Conservation (phyloP, 441 rosid genomes). For the Gossypium gossypioides region DNA sequence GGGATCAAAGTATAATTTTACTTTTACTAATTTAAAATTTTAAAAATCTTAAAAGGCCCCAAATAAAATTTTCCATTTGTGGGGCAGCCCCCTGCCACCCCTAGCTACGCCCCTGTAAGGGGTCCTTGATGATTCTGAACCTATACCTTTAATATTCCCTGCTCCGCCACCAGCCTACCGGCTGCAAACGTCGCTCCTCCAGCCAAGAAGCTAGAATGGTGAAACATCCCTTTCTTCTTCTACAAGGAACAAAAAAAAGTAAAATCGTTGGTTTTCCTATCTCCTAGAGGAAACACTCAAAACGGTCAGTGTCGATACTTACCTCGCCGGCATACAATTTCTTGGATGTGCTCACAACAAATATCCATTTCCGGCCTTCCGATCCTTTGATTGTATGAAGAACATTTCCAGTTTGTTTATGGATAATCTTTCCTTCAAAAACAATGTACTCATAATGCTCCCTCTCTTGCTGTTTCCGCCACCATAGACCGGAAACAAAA, state of each 20-base stretch:
- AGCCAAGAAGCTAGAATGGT: conserved; percentile 89
- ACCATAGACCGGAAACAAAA: no score
- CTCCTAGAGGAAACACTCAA: no score
- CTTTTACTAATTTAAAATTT: no score
- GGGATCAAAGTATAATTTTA: no score
- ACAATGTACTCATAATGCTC: conserved; percentile 59
- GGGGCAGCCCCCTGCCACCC: no score
- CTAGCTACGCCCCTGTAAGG: no score
- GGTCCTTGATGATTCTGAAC: not conserved
- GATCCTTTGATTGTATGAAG: conserved; percentile 46
- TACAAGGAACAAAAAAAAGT: conserved; percentile 18
- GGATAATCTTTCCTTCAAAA: conserved; percentile 51
- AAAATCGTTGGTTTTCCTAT: not conserved
- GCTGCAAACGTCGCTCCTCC: conserved; percentile 90
- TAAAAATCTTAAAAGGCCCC: no score
- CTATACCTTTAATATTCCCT: conserved; percentile 67
- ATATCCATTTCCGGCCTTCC: conserved; percentile 58
- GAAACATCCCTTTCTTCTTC: conserved; percentile 87
- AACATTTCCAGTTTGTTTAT: conserved; percentile 39
- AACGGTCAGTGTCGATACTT: not conserved
- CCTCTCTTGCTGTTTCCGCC: conserved; percentile 63
- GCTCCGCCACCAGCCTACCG: conserved; percentile 59
- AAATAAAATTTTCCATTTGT: no score
- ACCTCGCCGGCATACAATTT: conserved; percentile 69
- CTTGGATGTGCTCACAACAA: conserved; percentile 70